Evolutionary conservation across 2,329 filamentous ascomycete species (phyloP), one percentile per base, ranked within the genome.

Genomic region (Zasmidium angulare): DNA sequence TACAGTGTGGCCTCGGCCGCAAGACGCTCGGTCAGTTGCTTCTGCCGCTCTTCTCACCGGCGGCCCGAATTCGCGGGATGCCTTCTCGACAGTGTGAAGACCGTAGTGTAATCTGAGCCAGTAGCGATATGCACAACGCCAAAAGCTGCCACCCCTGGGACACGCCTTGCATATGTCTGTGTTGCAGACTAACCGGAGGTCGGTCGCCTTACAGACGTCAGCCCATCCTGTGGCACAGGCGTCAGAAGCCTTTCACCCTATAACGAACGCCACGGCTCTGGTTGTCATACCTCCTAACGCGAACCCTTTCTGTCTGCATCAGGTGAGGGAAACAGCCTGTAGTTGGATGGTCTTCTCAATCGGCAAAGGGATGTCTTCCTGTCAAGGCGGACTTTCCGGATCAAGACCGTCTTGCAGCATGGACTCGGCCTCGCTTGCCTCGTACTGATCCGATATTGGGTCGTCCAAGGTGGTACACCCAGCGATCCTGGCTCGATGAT

Each of bases 81-180:
- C 26, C 26, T 29, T 29, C 26, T 29, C 11, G 11, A 29, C 26
- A 11, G 26, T 29, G 26, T 4, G 36, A 14, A 43, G n/a, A 43
- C 14, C n/a, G n/a, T n/a, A 3, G 36, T 19, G n/a, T 17, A 14
- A 43, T 43, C 6, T 14, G 3, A 43, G 36, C 36, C 29, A 17
- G 3, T 43, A 43, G 36, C n/a, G 36, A 3, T 17, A 43, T 43
- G 36, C 36, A 43, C 4, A 7, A 43, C 36, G 36, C 36, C 36
- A 4, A 17, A 19, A 43, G 26, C 9, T 19, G 36, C n/a, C n/a
- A 10, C n/a, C n/a, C n/a, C n/a, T 17, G 24, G 29, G 31, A 29
- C 55, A 52, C 50, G 36, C 55, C 55, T 57, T 57, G 55, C 49
- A 36, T 46, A 48, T 40, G 55, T 40, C 50, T 47, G 24, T 51